A percentile compares a stretch with the other conserved stretches of the same genome.
Conservation (phyloP, 306 rosid genomes). For the Vachellia collinsii region DNA sequence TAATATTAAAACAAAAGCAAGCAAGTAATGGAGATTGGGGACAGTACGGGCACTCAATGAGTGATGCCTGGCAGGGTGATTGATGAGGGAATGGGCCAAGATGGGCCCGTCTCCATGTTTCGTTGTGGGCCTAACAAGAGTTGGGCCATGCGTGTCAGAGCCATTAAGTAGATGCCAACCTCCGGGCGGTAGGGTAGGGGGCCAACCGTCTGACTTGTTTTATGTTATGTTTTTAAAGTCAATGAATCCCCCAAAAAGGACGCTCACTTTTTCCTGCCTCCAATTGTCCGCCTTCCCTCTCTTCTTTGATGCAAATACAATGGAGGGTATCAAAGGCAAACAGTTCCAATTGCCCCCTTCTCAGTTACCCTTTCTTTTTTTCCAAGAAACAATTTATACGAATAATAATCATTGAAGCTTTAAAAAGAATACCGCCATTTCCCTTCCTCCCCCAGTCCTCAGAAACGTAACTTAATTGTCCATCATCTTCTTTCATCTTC, state of each 20-base stretch:
- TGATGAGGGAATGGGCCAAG: conserved; percentile 31
- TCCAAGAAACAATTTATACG: no score
- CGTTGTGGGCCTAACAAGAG: neutral
- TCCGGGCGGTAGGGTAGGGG: neutral
- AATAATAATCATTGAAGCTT: no score
- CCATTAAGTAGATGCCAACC: neutral
- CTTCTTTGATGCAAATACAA: neutral
- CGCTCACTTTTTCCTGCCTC: neutral
- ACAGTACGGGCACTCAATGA: neutral
- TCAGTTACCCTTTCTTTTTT: neutral
- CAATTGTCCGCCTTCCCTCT: neutral
- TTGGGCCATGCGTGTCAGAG: neutral
- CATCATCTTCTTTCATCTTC: no score
- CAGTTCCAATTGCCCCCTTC: neutral
- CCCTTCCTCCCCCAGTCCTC: no score
- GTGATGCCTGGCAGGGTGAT: neutral
- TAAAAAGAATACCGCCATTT: no score
- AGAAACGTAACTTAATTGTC: no score
- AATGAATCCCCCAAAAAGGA: neutral
- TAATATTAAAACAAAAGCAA: no score
- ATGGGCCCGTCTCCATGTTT: conserved; percentile 28
- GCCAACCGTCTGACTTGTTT: neutral
- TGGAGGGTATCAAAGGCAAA: neutral
- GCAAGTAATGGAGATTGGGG: neutral
- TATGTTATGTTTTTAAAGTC: no score